phyloP scores from a whole-genome alignment of 1,139 yeast species.

The Candida frijolesensis region DNA sequence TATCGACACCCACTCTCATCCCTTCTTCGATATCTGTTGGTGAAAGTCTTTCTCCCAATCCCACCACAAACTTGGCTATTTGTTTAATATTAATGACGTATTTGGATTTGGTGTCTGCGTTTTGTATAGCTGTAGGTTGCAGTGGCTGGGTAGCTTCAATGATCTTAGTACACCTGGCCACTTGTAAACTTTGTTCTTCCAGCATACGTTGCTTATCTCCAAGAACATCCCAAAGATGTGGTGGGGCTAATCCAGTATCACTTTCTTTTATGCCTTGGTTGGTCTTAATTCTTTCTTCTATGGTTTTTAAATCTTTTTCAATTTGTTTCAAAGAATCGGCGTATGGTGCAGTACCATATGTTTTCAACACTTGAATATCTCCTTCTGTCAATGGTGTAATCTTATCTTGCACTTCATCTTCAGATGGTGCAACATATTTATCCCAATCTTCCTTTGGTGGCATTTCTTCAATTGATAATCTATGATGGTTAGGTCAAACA shows the following conservation, averaged over 20 bases:
- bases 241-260: constrained; percentile 94
- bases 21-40: constrained; percentile 99
- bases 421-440: constrained; percentile 84
- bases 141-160: constrained; percentile 61
- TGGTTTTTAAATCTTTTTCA: constrained; percentile 80
- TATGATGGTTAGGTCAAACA: not conserved
- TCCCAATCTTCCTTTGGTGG: constrained; percentile 97
- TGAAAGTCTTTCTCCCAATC: constrained; percentile 92
- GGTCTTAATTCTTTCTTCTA: constrained; percentile 87
- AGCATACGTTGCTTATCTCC: constrained; percentile 94
- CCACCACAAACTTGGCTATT: constrained; percentile 96
- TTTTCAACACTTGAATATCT: constrained; percentile 93
- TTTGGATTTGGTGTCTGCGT: constrained; percentile 82
- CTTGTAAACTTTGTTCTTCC: constrained; percentile 95
- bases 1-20: constrained; percentile 98
- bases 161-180: constrained; percentile 97
- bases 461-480: constrained; percentile 38
- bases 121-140: constrained; percentile 40
- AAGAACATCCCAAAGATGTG: constrained; percentile 95
- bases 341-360: constrained; percentile 97
- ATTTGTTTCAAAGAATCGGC: constrained; percentile 76
- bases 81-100: constrained; percentile 97
- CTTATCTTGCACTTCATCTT: constrained; percentile 70
- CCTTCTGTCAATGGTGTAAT: constrained; percentile 91
- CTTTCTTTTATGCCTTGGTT: constrained; percentile 92